phyloP scores from a whole-genome alignment of 108 stramenopile genomes.

The Craspedostauros australis region DNA sequence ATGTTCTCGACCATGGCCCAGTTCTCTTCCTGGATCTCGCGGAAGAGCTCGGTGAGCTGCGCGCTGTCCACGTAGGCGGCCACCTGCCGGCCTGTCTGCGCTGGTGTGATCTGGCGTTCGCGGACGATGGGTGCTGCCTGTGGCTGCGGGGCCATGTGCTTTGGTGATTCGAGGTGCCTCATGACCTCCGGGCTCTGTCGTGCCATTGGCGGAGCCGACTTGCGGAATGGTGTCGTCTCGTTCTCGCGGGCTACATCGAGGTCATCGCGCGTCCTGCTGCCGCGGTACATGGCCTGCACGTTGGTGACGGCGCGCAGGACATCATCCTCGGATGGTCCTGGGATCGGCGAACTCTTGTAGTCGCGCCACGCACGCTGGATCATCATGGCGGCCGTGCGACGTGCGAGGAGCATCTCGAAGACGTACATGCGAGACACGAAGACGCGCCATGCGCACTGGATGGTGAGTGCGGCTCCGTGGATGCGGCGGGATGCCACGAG shows the following conservation, averaged over 20 bases:
- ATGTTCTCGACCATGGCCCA: slow-evolving; percentile 86
- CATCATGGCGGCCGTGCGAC: slow-evolving; percentile 27
- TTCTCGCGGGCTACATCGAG: too few relatives aligned
- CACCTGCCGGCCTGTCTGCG: not conserved
- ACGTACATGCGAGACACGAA: slow-evolving; percentile 36
- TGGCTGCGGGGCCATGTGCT: not conserved
- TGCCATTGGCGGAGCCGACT: too few relatives aligned
- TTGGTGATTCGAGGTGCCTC: too few relatives aligned
- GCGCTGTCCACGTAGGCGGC: slow-evolving; percentile 15
- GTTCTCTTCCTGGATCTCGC: slow-evolving; percentile 69
- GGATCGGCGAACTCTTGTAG: not conserved
- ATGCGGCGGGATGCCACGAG: slow-evolving; percentile 8
- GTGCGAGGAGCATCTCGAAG: slow-evolving; percentile 40
- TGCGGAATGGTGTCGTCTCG: too few relatives aligned
- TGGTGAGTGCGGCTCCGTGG: slow-evolving; percentile 29
- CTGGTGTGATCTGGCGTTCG: slow-evolving; percentile 17
- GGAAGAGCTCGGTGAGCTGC: slow-evolving; percentile 40
- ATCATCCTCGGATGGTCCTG: slow-evolving; percentile 28
- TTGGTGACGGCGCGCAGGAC: slow-evolving; percentile 30
- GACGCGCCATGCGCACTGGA: slow-evolving; percentile 56
- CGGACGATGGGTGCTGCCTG: not conserved
- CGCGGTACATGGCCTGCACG: slow-evolving; percentile 41
- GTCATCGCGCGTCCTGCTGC: slow-evolving; percentile 10
- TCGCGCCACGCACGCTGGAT: slow-evolving; percentile 42
- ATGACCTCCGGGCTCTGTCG: too few relatives aligned